Base-by-base conservation (phyloP, 208 protist species). In the Leishmania amazonensis region DNA sequence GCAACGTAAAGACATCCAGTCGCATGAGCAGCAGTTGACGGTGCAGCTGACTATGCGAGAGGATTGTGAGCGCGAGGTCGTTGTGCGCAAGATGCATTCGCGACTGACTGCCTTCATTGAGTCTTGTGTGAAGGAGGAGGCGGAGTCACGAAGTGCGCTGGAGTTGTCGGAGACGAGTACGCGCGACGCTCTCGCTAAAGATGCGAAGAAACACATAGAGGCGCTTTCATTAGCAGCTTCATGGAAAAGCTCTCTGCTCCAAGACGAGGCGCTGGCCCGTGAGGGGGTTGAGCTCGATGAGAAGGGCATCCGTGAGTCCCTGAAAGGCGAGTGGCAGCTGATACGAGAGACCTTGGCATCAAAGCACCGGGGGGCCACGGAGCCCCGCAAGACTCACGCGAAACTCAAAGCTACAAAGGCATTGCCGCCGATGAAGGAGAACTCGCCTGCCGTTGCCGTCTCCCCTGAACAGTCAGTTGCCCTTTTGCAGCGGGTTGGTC, bases 401-500 rank as follows among this genome's bases (percentile, higher is more conserved):
- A 15, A 15, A 35, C 24, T 65, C 11, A 8, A 35, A 35, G 28
- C 6, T 65, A 17, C 28, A 1, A 8, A n/a, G n/a, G 5, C 0
- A 19, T n/a, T 35, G 9, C n/a, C 28, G 28, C 28, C 24, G 9
- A 8, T 65, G 28, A 9, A 65, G 15, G n/a, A 65, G 7, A 65
- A 9, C 1, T n/a, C n/a, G 28, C 3, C 9, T 0, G 60, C 35
- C 60, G 28, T 35, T 3, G 3, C 28, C 11, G 0, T 65, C 1
- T 65, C 60, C 5, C 7, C 28, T 65, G 24, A n/a, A 31, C 60
- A 74, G 45, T 78, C 73, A 40, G 54, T 83, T n/a, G 28, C 31
- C 17, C 57, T 60, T 72, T 76, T 89, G 21, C 83, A 87, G 54
- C 65, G 86, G 0, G 80, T 85, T 51, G 79, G 83, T 42, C 79